Percentiles rank a stretch among this genome's conserved stretches.
Conservation (phyloP, 169 alveolate species). For the Eimeria falciformis region DNA sequence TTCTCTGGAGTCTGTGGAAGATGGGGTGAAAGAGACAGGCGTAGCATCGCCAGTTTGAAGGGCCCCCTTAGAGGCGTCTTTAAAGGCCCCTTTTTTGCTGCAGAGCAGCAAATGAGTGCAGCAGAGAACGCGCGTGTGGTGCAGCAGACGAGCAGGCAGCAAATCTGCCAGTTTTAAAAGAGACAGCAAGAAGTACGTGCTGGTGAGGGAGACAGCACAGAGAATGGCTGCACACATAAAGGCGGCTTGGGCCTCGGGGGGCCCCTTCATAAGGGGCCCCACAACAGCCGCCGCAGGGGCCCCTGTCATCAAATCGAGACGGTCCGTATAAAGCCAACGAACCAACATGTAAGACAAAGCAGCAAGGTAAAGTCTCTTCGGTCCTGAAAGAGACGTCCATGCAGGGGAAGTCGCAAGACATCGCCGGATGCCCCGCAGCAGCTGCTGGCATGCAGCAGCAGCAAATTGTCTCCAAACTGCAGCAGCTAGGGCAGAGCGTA, state of each 20-base stretch:
- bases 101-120: constrained; percentile 37
- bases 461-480: not conserved
- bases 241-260: constrained; percentile 53
- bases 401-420: constrained; percentile 11
- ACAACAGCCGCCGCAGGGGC: constrained; percentile 59
- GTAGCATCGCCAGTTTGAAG: not conserved
- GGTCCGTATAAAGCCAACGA: constrained; percentile 38
- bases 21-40: not conserved
- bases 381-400: not conserved
- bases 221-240: not conserved
- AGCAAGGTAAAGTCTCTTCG: constrained; percentile 24
- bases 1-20: constrained; percentile 40
- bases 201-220: constrained; percentile 17
- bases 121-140: constrained; percentile 37
- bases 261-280: constrained; percentile 67
- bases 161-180: not conserved
- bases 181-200: not conserved
- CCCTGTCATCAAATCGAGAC: constrained; percentile 45
- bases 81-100: not conserved
- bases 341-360: constrained; percentile 31
- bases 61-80: not conserved
- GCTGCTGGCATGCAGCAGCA: constrained; percentile 9
- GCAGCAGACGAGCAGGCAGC: constrained; percentile 41
- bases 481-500: not conserved
- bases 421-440: constrained; percentile 15